Percentiles rank a stretch among this genome's conserved stretches.
These are phyloP conservation scores for Metschnikowia rubicola DNA, from an alignment of 805 yeast genomes.

Conservation along the genomic window DNA sequence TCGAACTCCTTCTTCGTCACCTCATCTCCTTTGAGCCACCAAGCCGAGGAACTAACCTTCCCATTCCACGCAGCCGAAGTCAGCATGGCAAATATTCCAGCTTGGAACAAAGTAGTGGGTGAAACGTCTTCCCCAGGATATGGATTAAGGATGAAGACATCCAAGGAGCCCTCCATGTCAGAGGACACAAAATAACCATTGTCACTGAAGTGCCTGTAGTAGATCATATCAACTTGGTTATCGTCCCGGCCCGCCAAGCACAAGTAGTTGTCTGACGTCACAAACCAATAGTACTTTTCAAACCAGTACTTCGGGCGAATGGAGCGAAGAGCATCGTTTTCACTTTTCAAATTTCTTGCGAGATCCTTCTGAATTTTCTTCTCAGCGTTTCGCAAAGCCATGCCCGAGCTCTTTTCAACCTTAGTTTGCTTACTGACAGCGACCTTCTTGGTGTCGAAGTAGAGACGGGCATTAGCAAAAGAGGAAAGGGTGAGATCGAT, in stretches of 20 bases:
- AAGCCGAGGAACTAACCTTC: conserved; percentile 76
- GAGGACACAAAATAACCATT: conserved; percentile 72
- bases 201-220: conserved; percentile 69
- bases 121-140: conserved; percentile 67
- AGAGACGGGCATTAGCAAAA: conserved; percentile 82
- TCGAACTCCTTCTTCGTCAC: conserved; percentile 69
- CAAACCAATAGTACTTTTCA: conserved; percentile 92
- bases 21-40: conserved; percentile 72
- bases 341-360: conserved; percentile 55
- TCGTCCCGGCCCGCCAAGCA: conserved; percentile 85
- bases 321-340: conserved; percentile 48
- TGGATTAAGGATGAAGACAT: conserved; percentile 81
- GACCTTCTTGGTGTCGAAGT: conserved; percentile 70
- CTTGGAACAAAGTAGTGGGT: conserved; percentile 84
- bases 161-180: conserved; percentile 69
- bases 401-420: conserved; percentile 70
- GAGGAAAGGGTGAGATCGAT: conserved; percentile 73
- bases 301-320: conserved; percentile 81
- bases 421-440: conserved; percentile 77
- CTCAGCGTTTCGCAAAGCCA: conserved; percentile 83
- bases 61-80: conserved; percentile 88
- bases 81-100: conserved; percentile 80
- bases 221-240: conserved; percentile 74
- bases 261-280: conserved; percentile 84
- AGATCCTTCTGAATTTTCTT: conserved; percentile 71